Conservation (phyloP, 1,284 basidiomycete genomes). For the Dichomitus squalens region DNA sequence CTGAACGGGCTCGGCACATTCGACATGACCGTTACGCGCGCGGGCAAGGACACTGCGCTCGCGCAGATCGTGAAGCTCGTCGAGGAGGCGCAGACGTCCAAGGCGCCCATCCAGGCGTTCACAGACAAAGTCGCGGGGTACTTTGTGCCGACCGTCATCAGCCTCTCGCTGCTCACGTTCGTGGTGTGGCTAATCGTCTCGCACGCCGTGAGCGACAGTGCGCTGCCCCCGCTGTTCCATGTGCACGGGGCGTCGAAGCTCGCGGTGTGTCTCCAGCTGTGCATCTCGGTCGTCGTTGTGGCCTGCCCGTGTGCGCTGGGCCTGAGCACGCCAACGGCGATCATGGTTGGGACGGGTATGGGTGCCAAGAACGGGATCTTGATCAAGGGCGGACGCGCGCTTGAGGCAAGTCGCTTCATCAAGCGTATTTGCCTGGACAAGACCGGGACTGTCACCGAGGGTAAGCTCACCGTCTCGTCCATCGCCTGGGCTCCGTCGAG, state of each 20-base stretch:
- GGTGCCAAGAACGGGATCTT: conserved; percentile 97
- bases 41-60: conserved; percentile 95
- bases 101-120: conserved; percentile 97
- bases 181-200: conserved; percentile 84
- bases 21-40: conserved; percentile 93
- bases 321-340: conserved; percentile 95
- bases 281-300: conserved; percentile 97
- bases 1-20: conserved; percentile 96
- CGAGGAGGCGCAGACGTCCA: conserved; percentile 96
- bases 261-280: conserved; percentile 94
- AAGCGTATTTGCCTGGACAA: conserved; percentile 92
- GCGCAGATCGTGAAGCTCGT: conserved; percentile 97
- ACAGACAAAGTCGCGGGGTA: conserved; percentile 94
- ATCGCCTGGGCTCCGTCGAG: conserved; percentile 73
- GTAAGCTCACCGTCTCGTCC: conserved; percentile 76
- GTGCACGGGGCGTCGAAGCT: conserved; percentile 83
- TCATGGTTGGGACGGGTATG: conserved; percentile 99
- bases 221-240: conserved; percentile 85
- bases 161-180: conserved; percentile 84
- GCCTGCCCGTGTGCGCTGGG: conserved; percentile 98
- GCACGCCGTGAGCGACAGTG: conserved; percentile 56
- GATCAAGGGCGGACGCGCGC: conserved; percentile 94
- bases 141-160: conserved; percentile 93
- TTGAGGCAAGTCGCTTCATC: conserved; percentile 89
- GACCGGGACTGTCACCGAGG: conserved; percentile 95